Base-by-base conservation (phyloP, 208 protist genomes). In the Acanthamoeba triangularis region DNA sequence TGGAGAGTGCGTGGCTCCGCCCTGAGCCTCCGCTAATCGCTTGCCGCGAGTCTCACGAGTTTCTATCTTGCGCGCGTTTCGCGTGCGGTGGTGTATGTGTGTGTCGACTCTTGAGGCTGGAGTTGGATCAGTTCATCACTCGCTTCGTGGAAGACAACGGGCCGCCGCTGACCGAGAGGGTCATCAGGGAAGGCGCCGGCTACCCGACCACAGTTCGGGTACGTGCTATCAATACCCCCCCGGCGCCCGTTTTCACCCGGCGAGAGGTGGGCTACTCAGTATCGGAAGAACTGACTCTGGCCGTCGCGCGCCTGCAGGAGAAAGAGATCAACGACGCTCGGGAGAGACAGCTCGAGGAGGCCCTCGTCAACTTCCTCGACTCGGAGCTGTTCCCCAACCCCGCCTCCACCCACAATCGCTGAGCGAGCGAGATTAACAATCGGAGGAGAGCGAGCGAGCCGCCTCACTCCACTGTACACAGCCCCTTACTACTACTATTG, bases 201-300 rank as follows among this genome's bases (percentile, higher is more conserved):
- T 85, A 85, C 47, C 76, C 76, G 11, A 85, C 80, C 80, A 88
- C 80, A 3, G 25, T 44, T 10, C n/a, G 69, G 30, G 69, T 78
- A 78, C 37, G 69, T 18, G 14, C 49, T 1, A 54, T 18, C 49
- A 18, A n/a, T 4, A 67, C 3, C 28, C 61, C 16, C 61, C 23
- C 28, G n/a, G n/a, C n/a, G n/a, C n/a, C n/a, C 11, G 20, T 23
- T 28, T 37, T 28, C 7, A 30, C 28, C 65, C 65, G 28, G 16
- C 4, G 28, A 5, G 28, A 1, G 23, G 4, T 67, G 16, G 23
- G 1, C 23, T 18, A 67, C 61, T 67, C 30, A 72, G n/a, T 72
- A 2, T 16, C 65, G n/a, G 11, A 59, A 18, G 52, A 54, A 11
- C 14, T 18, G 49, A 20, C 49, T 54, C 49, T 54, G 49, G 49